Conservation (phyloP, 176 grass and related monocot species). For the Luzula sylvatica region DNA sequence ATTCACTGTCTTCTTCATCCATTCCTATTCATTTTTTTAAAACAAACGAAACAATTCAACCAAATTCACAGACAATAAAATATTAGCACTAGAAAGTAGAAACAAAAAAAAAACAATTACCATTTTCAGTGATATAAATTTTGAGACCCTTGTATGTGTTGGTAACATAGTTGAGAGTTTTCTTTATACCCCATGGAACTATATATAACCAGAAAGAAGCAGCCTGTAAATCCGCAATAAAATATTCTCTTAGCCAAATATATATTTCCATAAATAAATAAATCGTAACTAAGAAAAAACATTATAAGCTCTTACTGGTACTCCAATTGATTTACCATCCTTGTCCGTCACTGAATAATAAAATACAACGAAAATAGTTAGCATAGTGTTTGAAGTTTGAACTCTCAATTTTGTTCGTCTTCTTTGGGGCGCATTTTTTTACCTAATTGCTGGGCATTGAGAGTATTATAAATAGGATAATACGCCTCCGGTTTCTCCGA, state of each 20-base stretch:
- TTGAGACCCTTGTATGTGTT: conserved; percentile 50
- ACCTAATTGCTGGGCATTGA: too few species aligned
- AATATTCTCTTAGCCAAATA: conserved; percentile 5
- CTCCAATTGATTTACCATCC: conserved; percentile 72
- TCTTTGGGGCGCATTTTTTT: too few species aligned
- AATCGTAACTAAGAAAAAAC: too few species aligned
- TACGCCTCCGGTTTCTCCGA: conserved; percentile 15
- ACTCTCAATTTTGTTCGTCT: too few species aligned
- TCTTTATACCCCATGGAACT: conserved; percentile 85
- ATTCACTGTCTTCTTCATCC: conserved; percentile 81
- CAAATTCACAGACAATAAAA: too few species aligned
- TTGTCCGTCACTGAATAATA: conserved; percentile 47
- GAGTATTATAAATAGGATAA: too few species aligned
- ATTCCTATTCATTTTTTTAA: conserved; percentile 48
- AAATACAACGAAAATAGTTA: conserved; percentile 21
- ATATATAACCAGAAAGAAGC: conserved; percentile 91
- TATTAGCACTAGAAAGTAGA: background rate
- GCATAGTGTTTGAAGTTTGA: too few species aligned
- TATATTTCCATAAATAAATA: too few species aligned
- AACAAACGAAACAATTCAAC: background rate
- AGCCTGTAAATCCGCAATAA: conserved; percentile 38
- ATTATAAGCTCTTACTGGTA: conserved; percentile 42
- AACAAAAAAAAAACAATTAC: conserved; percentile 25
- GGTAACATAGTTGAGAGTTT: conserved; percentile 51
- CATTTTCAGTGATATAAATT: conserved; percentile 91